phyloP scores from a whole-genome alignment of 169 alveolate genomes.

The Babesia caballi region DNA sequence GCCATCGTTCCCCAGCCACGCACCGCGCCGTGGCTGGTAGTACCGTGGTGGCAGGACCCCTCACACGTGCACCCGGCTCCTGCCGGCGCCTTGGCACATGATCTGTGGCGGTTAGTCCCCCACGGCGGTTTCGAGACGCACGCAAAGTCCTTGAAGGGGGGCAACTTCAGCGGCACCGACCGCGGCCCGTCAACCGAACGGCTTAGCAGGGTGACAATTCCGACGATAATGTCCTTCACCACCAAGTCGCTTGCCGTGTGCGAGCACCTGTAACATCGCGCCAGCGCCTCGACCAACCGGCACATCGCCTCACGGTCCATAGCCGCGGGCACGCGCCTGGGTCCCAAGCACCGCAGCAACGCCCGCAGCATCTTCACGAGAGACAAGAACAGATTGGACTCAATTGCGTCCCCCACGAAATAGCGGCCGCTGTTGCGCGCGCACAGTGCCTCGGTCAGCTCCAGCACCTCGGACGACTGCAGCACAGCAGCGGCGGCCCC shows the following conservation, averaged over 20 bases:
- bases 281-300: neutral
- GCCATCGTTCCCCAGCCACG: conserved; percentile 27
- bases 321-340: no score
- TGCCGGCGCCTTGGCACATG: neutral
- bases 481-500: neutral
- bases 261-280: conserved; percentile 22
- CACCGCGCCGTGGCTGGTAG: conserved; percentile 1
- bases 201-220: neutral
- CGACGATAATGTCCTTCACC: conserved; percentile 11
- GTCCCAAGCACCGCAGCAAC: neutral
- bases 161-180: conserved; percentile 16
- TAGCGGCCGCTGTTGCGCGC: neutral
- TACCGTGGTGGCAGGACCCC: neutral
- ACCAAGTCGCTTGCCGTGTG: neutral
- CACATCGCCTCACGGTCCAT: neutral
- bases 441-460: conserved; percentile 1
- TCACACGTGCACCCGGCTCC: neutral
- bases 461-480: neutral
- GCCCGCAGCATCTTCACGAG: neutral
- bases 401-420: conserved; percentile 12
- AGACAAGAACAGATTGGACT: neutral
- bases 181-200: neutral
- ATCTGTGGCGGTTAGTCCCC: no score
- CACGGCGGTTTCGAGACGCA: conserved; percentile 3
- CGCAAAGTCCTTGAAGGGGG: conserved; percentile 21